A percentile compares a stretch with the other conserved stretches of the same genome.
These are phyloP conservation scores for Galerina sulciceps DNA, from an alignment of 768 basidiomycete genomes.

Conservation along the genomic window DNA sequence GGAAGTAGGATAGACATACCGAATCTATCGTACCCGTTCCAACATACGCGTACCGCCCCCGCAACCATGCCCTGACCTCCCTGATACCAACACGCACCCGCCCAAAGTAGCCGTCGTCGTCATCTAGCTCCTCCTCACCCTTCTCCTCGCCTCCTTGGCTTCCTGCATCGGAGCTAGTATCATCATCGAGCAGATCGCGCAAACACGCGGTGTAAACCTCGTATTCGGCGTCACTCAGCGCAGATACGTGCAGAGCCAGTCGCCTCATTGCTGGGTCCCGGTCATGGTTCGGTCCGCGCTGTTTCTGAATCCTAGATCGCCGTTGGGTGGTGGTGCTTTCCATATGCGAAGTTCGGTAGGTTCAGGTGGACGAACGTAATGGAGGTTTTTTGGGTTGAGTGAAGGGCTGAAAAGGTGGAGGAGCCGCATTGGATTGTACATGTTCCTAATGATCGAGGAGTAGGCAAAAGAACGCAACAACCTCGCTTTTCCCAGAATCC, in stretches of 20 bases:
- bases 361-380: too few species aligned
- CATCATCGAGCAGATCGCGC: slow-evolving; percentile 41
- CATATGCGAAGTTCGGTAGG: too few species aligned
- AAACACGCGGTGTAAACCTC: slow-evolving; percentile 65
- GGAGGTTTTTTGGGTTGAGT: too few species aligned
- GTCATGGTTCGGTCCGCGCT: too few species aligned
- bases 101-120: slow-evolving; percentile 58
- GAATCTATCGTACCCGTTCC: slow-evolving; percentile 57
- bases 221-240: slow-evolving; percentile 77
- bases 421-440: too few species aligned
- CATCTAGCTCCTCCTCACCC: background rate
- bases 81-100: slow-evolving; percentile 58
- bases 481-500: too few species aligned
- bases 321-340: too few species aligned
- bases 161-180: slow-evolving; percentile 27
- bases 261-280: slow-evolving; percentile 49
- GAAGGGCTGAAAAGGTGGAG: too few species aligned
- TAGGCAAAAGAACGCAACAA: too few species aligned
- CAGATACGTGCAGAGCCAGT: slow-evolving; percentile 74
- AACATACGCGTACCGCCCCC: slow-evolving; percentile 68
- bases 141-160: slow-evolving; percentile 23
- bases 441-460: too few species aligned
- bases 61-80: slow-evolving; percentile 76
- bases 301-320: too few species aligned
- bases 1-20: slow-evolving; percentile 38